These are phyloP conservation scores for Margaritispora aquatica DNA, from an alignment of 495 filamentous ascomycete genomes.

Conservation along the genomic window DNA sequence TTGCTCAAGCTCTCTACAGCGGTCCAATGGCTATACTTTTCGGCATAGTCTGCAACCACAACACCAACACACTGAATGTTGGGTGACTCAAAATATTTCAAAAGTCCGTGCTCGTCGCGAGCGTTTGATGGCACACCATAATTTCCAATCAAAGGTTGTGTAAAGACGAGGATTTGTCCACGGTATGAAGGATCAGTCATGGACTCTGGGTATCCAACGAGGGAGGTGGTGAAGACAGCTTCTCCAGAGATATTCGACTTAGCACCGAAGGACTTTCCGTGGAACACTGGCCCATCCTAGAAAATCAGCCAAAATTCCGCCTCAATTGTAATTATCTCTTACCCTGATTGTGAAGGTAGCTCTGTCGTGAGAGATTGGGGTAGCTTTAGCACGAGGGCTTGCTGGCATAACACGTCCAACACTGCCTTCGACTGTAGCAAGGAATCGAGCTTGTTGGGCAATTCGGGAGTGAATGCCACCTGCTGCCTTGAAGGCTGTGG, in stretches of 20 bases:
- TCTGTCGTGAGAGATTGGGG: slow-evolving; percentile 58
- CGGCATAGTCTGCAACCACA: slow-evolving; percentile 90
- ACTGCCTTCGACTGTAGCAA: slow-evolving; percentile 67
- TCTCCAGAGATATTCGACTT: slow-evolving; percentile 89
- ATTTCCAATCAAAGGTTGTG: slow-evolving; percentile 97
- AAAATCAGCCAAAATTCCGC: slow-evolving; percentile 16
- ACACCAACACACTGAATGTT: slow-evolving; percentile 94
- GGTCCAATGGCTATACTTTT: slow-evolving; percentile 96
- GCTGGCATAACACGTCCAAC: slow-evolving; percentile 50
- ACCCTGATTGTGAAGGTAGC: slow-evolving; percentile 94
- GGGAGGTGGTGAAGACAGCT: slow-evolving; percentile 89
- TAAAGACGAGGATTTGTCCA: slow-evolving; percentile 97
- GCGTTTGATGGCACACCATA: slow-evolving; percentile 83
- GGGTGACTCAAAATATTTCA: slow-evolving; percentile 93
- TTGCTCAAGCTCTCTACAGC: slow-evolving; percentile 87
- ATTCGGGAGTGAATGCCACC: slow-evolving; percentile 26
- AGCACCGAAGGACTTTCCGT: slow-evolving; percentile 88
- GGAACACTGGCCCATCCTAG: slow-evolving; percentile 84
- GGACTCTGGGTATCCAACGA: slow-evolving; percentile 95
- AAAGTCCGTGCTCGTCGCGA: slow-evolving; percentile 69
- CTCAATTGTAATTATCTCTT: slow-evolving; percentile 21
- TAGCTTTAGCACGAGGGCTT: slow-evolving; percentile 34
- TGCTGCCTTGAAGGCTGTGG: slow-evolving; percentile 42
- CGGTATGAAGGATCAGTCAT: slow-evolving; percentile 99
- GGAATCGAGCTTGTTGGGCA: slow-evolving; percentile 47